Evolutionary conservation across 2,329 filamentous ascomycete species (phyloP).

Genomic region (Alternaria ethzedia): DNA sequence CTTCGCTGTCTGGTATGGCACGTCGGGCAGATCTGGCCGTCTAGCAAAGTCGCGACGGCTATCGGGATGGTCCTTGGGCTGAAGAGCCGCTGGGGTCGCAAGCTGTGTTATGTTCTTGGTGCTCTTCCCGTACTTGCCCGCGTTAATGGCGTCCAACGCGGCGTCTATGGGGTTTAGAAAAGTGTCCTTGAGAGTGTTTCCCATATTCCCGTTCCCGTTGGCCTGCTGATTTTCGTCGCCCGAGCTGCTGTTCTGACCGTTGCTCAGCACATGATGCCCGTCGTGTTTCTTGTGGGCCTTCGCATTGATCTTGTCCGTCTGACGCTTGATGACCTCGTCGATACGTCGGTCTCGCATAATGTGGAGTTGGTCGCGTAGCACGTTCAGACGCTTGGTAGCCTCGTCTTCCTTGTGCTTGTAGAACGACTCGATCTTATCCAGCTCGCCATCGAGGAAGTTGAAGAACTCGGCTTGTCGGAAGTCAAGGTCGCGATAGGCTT

Average conservation of each 20-base stretch:
- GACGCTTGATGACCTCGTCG: constrained; percentile 68
- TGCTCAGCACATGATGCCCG: constrained; percentile 13
- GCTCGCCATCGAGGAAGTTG: constrained; percentile 78
- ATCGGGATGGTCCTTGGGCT: constrained; percentile 38
- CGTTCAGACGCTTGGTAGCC: constrained; percentile 71
- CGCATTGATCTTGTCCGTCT: constrained; percentile 43
- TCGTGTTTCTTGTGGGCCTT: constrained; percentile 31
- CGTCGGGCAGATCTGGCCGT: constrained; percentile 55
- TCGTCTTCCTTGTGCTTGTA: constrained; percentile 89
- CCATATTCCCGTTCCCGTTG: constrained; percentile 13
- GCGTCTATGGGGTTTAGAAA: constrained; percentile 50
- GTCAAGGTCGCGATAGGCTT: constrained; percentile 69
- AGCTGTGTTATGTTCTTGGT: constrained; percentile 53
- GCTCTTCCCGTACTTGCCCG: constrained; percentile 62
- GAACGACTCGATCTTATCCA: constrained; percentile 91
- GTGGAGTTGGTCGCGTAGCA: constrained; percentile 84
- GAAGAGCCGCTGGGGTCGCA: constrained; percentile 51
- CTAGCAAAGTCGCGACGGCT: constrained; percentile 53
- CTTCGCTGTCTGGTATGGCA: constrained; percentile 87
- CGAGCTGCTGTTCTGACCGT: constrained; percentile 28
- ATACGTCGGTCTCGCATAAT: constrained; percentile 88
- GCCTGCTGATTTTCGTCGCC: constrained; percentile 27
- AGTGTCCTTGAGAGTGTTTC: constrained; percentile 20
- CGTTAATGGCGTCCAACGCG: constrained; percentile 49
- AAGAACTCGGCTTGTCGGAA: constrained; percentile 85